Base-by-base conservation (phyloP, 352 stramenopile species). In the Pseudoperonospora humuli region DNA sequence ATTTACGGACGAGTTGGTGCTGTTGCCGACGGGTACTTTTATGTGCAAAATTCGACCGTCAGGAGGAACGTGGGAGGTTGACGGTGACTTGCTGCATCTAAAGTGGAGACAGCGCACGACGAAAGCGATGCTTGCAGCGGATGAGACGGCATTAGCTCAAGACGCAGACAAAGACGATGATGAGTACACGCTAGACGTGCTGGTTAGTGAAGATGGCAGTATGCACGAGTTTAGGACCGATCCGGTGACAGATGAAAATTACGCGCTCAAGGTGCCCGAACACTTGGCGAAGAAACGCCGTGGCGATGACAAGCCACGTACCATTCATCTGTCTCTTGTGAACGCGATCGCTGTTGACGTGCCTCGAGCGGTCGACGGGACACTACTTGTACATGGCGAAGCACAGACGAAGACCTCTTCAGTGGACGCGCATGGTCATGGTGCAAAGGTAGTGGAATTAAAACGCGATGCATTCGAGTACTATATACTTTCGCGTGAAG, bases 191-290 rank as follows among this genome's bases (percentile, higher is more conserved):
- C 57, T 91, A 14, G 78, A 93, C 45, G 78, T 93, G 32, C 52
- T 93, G 1, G 70, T 85, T 14, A 74, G 64, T 21, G 70, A 91
- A 55, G 76, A 91, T 38, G 51, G 48, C 4, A 75, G 56, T 18
- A 84, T 91, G 72, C 78, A 86, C 40, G 72, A 86, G 39, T 91
- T 93, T 43, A 66, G 51, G 31, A 91, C 81, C 1, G 77, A 88
- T 42, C 29, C 71, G 1, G 36, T 76, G 27, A 79, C 71, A 7
- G 78, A 90, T 39, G 51, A 72, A 32, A 73, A 61, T 7, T 90
- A 90, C 26, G 73, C 73, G 7, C 73, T 66, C 20, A 67, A 81
- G 26, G 61, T 61, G 1, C 73, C 75, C 1, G 75, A 87, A 27
- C 78, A 87, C 40, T 64, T 87, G 27, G 57, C 59, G 20, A 68